Conservation (phyloP, 1,284 basidiomycete species). For the Ganoderma multipileum region DNA sequence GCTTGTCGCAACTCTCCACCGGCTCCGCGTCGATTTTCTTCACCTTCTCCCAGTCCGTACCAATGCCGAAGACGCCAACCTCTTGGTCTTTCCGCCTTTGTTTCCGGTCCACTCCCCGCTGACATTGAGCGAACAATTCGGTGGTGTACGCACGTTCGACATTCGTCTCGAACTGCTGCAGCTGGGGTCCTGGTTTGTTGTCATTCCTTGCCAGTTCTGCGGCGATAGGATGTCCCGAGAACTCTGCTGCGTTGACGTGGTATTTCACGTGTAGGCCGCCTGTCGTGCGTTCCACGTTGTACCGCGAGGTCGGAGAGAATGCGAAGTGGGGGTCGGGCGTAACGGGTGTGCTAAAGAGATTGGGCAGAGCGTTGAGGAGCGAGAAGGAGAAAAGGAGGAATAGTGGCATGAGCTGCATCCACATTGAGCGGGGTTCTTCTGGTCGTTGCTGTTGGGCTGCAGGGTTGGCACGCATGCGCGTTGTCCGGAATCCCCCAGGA, state of each 20-base stretch:
- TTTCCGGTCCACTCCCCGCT: conserved; percentile 65
- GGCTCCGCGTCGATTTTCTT: conserved; percentile 68
- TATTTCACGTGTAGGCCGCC: conserved; percentile 77
- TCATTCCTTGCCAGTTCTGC: conserved; percentile 67
- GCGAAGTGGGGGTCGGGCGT: conserved; percentile 85
- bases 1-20: conserved; percentile 77
- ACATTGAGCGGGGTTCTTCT: conserved; percentile 67
- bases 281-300: conserved; percentile 73
- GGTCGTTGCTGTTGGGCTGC: conserved; percentile 42
- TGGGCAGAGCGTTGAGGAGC: conserved; percentile 84
- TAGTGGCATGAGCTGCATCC: conserved; percentile 89
- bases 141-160: conserved; percentile 80
- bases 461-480: conserved; percentile 52
- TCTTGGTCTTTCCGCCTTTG: conserved; percentile 76
- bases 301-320: conserved; percentile 68
- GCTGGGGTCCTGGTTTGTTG: conserved; percentile 47
- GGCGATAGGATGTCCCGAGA: conserved; percentile 82
- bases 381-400: conserved; percentile 87
- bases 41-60: conserved; percentile 90
- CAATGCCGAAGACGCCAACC: conserved; percentile 87
- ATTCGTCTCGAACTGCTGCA: conserved; percentile 64
- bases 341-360: conserved; percentile 68
- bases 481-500: conserved; percentile 77
- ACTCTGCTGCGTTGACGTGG: conserved; percentile 86
- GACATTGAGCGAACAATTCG: conserved; percentile 75